These are phyloP conservation scores for Termitomyces sp. DNA, from an alignment of 768 basidiomycete species.

Conservation along the genomic window DNA sequence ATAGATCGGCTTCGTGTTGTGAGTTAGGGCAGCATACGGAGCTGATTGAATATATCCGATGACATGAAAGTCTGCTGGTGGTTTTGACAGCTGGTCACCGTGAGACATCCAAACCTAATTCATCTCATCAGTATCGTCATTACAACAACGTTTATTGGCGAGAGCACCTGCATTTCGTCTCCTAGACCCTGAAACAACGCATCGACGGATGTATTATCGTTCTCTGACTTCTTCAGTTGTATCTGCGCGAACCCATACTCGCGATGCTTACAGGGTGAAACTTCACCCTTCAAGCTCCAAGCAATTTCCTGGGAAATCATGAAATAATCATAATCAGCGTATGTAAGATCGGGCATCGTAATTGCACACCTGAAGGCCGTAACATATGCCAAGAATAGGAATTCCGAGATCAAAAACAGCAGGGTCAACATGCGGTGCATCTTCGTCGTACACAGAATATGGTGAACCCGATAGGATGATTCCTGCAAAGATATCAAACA, in stretches of 20 bases:
- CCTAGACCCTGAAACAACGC: conserved; percentile 82
- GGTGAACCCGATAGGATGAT: conserved; percentile 98
- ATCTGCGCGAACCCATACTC: conserved; percentile 94
- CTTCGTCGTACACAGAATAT: conserved; percentile 93
- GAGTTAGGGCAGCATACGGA: conserved; percentile 91
- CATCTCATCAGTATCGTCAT: conserved; percentile 1
- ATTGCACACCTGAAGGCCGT: conserved; percentile 78
- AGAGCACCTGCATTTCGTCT: conserved; percentile 78
- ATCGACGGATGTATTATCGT: conserved; percentile 46
- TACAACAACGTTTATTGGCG: neutral
- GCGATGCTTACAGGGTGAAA: conserved; percentile 82
- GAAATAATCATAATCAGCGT: neutral
- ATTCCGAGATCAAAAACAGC: conserved; percentile 83
- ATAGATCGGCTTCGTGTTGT: conserved; percentile 82
- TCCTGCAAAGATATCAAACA: conserved; percentile 34
- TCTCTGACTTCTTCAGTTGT: conserved; percentile 59
- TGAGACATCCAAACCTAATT: conserved; percentile 99
- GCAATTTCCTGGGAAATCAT: conserved; percentile 72
- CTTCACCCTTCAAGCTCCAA: conserved; percentile 78
- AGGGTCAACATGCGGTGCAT: conserved; percentile 91
- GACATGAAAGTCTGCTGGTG: conserved; percentile 79
- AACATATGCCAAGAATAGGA: conserved; percentile 95
- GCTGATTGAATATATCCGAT: conserved; percentile 85
- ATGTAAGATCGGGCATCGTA: neutral
- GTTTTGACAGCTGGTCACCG: conserved; percentile 83